Percentiles rank a stretch among this genome's conserved stretches.
Conservation (phyloP, 2,329 filamentous ascomycete genomes). For the Xylaria sp. region DNA sequence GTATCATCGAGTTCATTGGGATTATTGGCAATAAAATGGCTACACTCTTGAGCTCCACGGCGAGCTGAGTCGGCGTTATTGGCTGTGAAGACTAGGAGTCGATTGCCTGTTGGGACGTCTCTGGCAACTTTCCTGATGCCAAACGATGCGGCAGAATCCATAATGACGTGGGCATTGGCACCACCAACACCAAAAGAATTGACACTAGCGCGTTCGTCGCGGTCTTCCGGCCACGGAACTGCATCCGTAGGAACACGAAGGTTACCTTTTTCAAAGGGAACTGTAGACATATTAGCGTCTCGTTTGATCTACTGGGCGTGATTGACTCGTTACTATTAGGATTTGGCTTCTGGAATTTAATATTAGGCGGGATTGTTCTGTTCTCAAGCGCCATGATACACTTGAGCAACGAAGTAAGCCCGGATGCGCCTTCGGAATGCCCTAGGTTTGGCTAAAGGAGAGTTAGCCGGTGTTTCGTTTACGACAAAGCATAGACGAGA, state of each 20-base stretch:
- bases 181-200: constrained; percentile 47
- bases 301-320: neutral
- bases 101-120: neutral
- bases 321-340: constrained; percentile 32
- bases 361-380: constrained; percentile 46
- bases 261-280: constrained; percentile 36
- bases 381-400: constrained; percentile 48
- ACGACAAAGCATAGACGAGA: neutral
- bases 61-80: constrained; percentile 25
- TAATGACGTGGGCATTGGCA: constrained; percentile 43
- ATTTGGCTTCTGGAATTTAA: constrained; percentile 44
- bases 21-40: constrained; percentile 10
- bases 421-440: constrained; percentile 52
- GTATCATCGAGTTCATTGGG: constrained; percentile 20
- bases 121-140: neutral
- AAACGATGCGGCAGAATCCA: constrained; percentile 29
- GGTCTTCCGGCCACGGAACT: constrained; percentile 40
- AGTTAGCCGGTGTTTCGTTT: neutral
- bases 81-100: constrained; percentile 26
- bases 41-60: constrained; percentile 16
- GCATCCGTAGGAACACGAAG: constrained; percentile 41
- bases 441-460: constrained; percentile 47
- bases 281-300: constrained; percentile 15
- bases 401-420: constrained; percentile 52
- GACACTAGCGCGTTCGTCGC: constrained; percentile 36